Base-by-base conservation (phyloP, 225 moss, liverwort and hornwort species). In the Marchantia paleacea region DNA sequence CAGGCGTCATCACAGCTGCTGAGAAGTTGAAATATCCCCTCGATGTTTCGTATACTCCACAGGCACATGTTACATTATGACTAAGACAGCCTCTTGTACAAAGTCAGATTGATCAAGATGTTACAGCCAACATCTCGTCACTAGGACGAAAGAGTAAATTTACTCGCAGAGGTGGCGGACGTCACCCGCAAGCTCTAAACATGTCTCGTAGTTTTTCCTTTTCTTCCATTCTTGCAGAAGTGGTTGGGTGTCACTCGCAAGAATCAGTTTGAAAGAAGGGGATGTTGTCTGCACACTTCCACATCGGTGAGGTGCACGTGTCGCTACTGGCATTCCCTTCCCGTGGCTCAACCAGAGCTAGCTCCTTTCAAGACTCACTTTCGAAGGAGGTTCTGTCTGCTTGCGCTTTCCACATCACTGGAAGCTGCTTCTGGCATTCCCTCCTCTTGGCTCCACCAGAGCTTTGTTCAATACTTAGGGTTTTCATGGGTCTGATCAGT, bases 211-310 rank as follows among this genome's bases (percentile, higher is more conserved):
- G 55, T 55, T 75, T 75, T n/a, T 51, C 0, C 12, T 74, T 74
- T 24, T 4, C 15, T 75, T 55, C 24, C 14, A 55, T 55, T 55
- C 74, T 75, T 55, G 74, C 74, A 54, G 74, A 55, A 75, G 74
- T 75, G 74, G 74, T 52, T 55, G 39, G 26, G 54, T 28, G 75
- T 76, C 75, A 76, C 75, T 76, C 75, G 75, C 75, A 61, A 61
- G 60, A 39, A 31, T 19, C 10, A 6, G 7, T 20, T 30, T 58
- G 13, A 1, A 50, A 15, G 52, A 10, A 24, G 65, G 25, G 20
- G 58, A 58, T 58, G 71, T 50, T 72, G 72, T 72, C 50, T 24
- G n/a, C n/a, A 72, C 10, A 71, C 50, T 72, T 39, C 72, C 72
- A 72, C 15, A n/a, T 72, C 22, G 31, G 72, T 15, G 7, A 4